phyloP scores from a whole-genome alignment of 1,284 basidiomycete species.

The Coniferiporia weirii region DNA sequence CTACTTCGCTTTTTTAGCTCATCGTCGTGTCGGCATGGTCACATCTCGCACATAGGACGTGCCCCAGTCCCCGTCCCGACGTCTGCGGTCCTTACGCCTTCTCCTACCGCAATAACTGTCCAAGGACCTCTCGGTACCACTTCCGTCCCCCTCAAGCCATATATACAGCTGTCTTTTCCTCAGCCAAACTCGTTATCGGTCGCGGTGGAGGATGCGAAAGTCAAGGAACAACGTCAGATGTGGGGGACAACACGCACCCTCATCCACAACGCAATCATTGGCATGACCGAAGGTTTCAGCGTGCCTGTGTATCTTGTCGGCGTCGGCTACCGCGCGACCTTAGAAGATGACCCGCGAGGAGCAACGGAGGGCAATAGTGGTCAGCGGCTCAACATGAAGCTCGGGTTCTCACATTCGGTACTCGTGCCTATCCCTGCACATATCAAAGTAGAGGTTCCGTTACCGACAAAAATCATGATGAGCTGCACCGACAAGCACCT shows the following conservation, averaged over 20 bases:
- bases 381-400: slow-evolving; percentile 77
- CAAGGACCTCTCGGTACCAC: slow-evolving; percentile 75
- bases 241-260: slow-evolving; percentile 94
- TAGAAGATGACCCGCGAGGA: slow-evolving; percentile 82
- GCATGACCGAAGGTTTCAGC: slow-evolving; percentile 86
- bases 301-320: slow-evolving; percentile 87
- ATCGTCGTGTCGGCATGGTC: slow-evolving; percentile 33
- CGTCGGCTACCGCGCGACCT: slow-evolving; percentile 86
- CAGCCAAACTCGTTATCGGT: slow-evolving; percentile 49
- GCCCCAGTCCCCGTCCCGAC: slow-evolving; percentile 70
- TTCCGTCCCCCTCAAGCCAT: slow-evolving; percentile 63
- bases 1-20: slow-evolving; percentile 42
- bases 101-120: slow-evolving; percentile 52
- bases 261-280: slow-evolving; percentile 84
- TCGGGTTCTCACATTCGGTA: slow-evolving; percentile 89
- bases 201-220: slow-evolving; percentile 63
- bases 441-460: slow-evolving; percentile 72
- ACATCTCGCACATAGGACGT: slow-evolving; percentile 75
- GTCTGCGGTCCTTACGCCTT: slow-evolving; percentile 55
- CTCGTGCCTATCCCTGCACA: slow-evolving; percentile 76
- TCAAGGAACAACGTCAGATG: slow-evolving; percentile 78
- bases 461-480: slow-evolving; percentile 63
- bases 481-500: slow-evolving; percentile 72
- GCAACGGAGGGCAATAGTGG: slow-evolving; percentile 52
- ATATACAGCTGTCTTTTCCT: slow-evolving; percentile 57